Base-by-base conservation (phyloP, 352 stramenopile genomes). In the Plasmopara muralis region DNA sequence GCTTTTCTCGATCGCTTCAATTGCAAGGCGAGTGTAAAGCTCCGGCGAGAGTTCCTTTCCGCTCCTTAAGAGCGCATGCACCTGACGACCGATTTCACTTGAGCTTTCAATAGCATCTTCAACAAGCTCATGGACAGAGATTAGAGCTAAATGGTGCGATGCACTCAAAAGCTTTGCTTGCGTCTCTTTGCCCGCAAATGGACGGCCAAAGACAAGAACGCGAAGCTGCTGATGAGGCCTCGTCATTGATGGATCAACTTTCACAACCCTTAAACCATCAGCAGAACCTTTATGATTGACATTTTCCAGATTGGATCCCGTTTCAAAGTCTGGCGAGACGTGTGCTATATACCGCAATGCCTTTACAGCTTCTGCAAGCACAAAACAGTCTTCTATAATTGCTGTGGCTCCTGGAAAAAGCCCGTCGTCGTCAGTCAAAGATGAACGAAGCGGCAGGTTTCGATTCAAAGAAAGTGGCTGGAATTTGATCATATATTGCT, bases 281-380 rank as follows among this genome's bases (percentile, higher is more conserved):
- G 6, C 15, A 9, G n/a, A 15, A 18, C 25, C 37, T 50, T 52
- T 8, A 20, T 35, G n/a, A 9, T 44, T 29, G 5, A 41, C 14
- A 25, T 53, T 42, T 9, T 55, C 8, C 30, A 44, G 10, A 20
- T 25, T 35, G 25, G 14, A 15, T 8, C 5, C 31, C 1, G 31
- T 2, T 35, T 8, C 31, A 35, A 12, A 2, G 31, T 5, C 31
- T 35, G 31, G 31, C 14, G 29, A 48, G 8, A 49, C 62, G 4
- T 43, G 56, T 58, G 60, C 43, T 16, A 76, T 74, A 74, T 76
- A 89, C 15, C 77, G 74, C 29, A 84, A 51, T 29, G 83, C 81
- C 47, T 88, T 86, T 18, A 89, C 55, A 37, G 66, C 66, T 60
- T 87, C 77, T 28, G 73, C 75, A 5, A 87, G 61, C 6, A 77